Percentiles rank a stretch among this genome's conserved stretches.
Conservation (phyloP, 2,329 filamentous ascomycete genomes). For the Pseudogymnoascus sp. region DNA sequence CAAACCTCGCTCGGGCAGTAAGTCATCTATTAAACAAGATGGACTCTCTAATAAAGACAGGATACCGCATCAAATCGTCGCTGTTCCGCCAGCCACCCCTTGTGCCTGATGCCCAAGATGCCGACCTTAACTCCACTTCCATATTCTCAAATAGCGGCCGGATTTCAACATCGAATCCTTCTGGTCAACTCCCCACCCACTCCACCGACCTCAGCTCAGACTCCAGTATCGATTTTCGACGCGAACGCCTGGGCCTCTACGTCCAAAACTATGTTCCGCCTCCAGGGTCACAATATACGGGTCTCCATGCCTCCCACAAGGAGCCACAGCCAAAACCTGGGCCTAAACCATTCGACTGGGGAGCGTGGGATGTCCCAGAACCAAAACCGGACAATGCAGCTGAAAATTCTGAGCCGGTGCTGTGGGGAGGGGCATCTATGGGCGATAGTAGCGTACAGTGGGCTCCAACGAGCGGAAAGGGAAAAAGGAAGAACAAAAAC, state of each 20-base stretch:
- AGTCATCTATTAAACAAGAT: neutral
- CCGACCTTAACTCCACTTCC: neutral
- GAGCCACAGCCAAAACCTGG: neutral
- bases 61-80: neutral
- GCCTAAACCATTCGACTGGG: neutral
- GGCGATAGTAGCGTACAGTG: neutral
- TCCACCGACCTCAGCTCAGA: neutral
- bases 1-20: neutral
- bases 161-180: neutral
- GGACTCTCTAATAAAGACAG: neutral
- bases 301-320: neutral
- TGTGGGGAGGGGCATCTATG: neutral
- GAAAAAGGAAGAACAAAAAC: neutral
- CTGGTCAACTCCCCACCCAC: neutral
- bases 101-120: neutral
- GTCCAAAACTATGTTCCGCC: neutral
- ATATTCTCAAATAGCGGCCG: neutral
- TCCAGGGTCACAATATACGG: neutral
- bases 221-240: constrained; percentile 1
- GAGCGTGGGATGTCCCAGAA: neutral
- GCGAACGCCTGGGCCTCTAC: neutral
- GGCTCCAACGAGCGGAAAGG: neutral
- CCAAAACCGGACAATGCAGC: neutral
- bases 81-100: neutral
- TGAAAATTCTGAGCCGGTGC: neutral